Evolutionary conservation across 371 early-diverging fungal genomes (phyloP), one percentile per base, ranked within the genome.

Genomic region (Cokeromyces recurvatus): DNA sequence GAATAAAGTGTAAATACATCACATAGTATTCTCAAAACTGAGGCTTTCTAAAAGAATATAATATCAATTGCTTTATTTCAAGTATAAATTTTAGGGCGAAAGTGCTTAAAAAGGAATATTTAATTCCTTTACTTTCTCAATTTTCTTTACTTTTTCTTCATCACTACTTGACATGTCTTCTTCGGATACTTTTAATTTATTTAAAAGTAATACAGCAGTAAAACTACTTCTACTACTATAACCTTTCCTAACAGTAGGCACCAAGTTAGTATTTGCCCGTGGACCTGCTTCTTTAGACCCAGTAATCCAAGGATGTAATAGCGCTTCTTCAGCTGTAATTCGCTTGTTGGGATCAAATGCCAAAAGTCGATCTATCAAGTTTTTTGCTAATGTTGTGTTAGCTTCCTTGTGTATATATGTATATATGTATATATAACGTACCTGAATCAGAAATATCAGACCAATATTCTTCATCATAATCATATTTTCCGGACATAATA

Each of bases 391-490:
- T 34, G n/a, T 34, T 4, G 35, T 4, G 29, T 29, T 5, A 29
- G 29, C 29, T n/a, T n/a, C n/a, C n/a, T n/a, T n/a, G n/a, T n/a
- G n/a, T n/a, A n/a, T n/a, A n/a, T n/a, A n/a, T n/a, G n/a, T n/a
- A n/a, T n/a, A n/a, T n/a, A n/a, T n/a, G n/a, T n/a, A 11, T 29
- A 29, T 5, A 29, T 11, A 29, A 34, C 32, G 23, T 66, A 76
- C 82, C 86, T 48, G 79, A 66, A 34, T 75, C 74, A 1, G 91
- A 90, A 27, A 91, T 85, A 42, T 81, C 79, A 22, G 70, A 65
- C 92, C 92, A 91, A 57, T 84, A 87, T 38, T 83, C 81, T 44
- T 87, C 85, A 47, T 89, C 84, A 51, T 80, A 91, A 36, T 84
- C 82, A 34, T 83, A 78, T 29, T 82, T 68, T 46, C 82, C 86